Base-by-base conservation (phyloP, 306 rosid genomes). In the Spatholobus suberectus region DNA sequence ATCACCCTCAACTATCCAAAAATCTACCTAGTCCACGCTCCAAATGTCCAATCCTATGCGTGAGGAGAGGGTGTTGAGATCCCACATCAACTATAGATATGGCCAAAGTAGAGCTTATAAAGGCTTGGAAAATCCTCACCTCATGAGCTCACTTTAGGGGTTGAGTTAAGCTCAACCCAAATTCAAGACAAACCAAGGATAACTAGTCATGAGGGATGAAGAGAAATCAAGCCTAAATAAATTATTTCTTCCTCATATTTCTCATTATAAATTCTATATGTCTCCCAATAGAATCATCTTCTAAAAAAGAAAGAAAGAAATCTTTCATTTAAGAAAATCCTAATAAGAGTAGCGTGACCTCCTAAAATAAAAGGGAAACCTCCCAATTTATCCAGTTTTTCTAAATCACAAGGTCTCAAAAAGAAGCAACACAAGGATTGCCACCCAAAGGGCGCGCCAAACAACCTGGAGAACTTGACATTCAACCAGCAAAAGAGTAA, bases 191-290 rank as follows among this genome's bases (percentile, higher is more conserved):
- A 58, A 66, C 18, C 75, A 66, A 78, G 15, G 75, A 37, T 66
- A 78, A 46, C 82, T 78, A 29, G 18, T 65, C 66, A 65, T 14
- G 54, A 78, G 17, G 34, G 61, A 27, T 35, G 29, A 78, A 57
- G 38, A 26, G 26, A 69, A 78, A 67, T 14, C 27, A 67, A 66
- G 74, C 26, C 74, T 34, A n/a, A n/a, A 29, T 62, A 21, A 77
- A 44, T 62, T 62, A 6, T 62, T 15, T 62, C 27, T 1, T 77
- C 81, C 54, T 27, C 82, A 4, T 17, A 52, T 51, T 67, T 23
- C 29, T 66, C 51, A 49, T 18, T 24, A 21, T 49, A 66, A 6
- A 66, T 78, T 78, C 52, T 46, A 65, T 17, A 76, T 44, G 6
- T 24, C 3, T 40, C 57, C 52, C 40, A 66, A 63, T 2, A 77